Percentiles rank a stretch among this genome's conserved stretches.
phyloP scores from a whole-genome alignment of 1,284 basidiomycete species.

The Cutaneotrichosporon arboriforme region DNA sequence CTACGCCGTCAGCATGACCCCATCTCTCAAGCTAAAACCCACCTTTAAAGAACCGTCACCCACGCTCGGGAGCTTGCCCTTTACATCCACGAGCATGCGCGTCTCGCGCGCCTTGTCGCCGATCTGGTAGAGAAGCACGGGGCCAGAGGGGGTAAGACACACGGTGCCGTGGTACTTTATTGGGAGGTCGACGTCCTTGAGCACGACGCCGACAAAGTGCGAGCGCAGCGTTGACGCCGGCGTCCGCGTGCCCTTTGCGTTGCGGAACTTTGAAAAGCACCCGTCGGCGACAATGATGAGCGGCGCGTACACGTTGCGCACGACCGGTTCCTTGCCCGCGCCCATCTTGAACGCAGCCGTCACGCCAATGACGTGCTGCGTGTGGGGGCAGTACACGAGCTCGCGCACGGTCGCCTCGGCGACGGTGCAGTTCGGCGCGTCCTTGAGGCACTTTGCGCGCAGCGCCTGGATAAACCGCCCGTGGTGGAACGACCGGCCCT shows the following conservation, averaged over 20 bases:
- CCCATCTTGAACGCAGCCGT: conserved; percentile 51
- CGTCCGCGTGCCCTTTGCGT: conserved; percentile 26
- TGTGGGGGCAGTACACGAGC: conserved; percentile 59
- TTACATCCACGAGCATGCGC: conserved; percentile 88
- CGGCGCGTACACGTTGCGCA: conserved; percentile 56
- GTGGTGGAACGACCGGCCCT: conserved; percentile 84
- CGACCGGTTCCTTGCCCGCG: conserved; percentile 10
- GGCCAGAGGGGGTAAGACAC: conserved; percentile 65
- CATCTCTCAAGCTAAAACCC: conserved; percentile 21
- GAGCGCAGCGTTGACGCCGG: conserved; percentile 58
- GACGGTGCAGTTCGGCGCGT: conserved; percentile 55
- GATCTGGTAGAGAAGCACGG: conserved; percentile 86
- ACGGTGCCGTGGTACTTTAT: conserved; percentile 84
- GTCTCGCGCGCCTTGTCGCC: conserved; percentile 61
- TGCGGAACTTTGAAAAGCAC: conserved; percentile 82
- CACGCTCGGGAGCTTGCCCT: conserved; percentile 74
- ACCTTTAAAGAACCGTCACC: conserved; percentile 59
- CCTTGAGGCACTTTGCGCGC: conserved; percentile 58
- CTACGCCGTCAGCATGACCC: conserved; percentile 51
- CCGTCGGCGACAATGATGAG: conserved; percentile 90
- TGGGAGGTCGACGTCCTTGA: conserved; percentile 70
- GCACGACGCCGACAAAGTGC: conserved; percentile 74
- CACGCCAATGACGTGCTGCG: conserved; percentile 60
- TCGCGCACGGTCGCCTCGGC: conserved; percentile 78
- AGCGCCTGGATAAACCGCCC: conserved; percentile 84